Evolutionary conservation across 2,329 filamentous ascomycete genomes (phyloP).

Genomic region (Aspergillus piperis): DNA sequence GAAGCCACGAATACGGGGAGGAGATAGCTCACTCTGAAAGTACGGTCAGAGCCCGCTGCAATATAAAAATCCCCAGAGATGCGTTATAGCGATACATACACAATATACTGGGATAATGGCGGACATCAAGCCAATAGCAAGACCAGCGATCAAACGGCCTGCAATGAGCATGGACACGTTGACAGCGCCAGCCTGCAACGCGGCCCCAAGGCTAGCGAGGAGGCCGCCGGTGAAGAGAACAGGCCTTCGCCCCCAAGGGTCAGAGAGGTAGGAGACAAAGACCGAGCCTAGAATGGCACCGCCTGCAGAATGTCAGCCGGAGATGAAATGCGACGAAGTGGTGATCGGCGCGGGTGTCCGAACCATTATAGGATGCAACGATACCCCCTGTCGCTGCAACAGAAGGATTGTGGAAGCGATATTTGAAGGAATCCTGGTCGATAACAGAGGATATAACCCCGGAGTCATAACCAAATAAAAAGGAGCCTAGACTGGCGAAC

Average conservation of each 20-base stretch:
- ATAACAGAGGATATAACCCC: constrained; percentile 43
- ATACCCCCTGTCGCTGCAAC: constrained; percentile 41
- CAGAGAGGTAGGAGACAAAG: constrained; percentile 36
- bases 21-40: constrained; percentile 42
- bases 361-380: constrained; percentile 43
- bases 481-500: constrained; percentile 50
- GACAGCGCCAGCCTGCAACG: constrained; percentile 37
- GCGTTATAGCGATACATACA: constrained; percentile 24
- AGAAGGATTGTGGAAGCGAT: constrained; percentile 32
- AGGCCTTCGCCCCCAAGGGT: constrained; percentile 32
- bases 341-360: background rate
- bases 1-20: constrained; percentile 41
- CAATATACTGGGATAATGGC: constrained; percentile 52
- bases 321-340: background rate
- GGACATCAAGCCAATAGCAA: constrained; percentile 53
- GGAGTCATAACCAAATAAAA: constrained; percentile 53
- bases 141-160: constrained; percentile 53
- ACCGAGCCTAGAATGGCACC: constrained; percentile 43
- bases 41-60: background rate
- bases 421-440: constrained; percentile 35
- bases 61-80: too few relatives aligned
- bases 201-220: constrained; percentile 37
- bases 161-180: constrained; percentile 47
- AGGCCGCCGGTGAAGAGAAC: constrained; percentile 41
- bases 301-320: constrained; percentile 25